A percentile compares a stretch with the other conserved stretches of the same genome.
These are phyloP conservation scores for Alternaria angustiovoidea DNA, from an alignment of 2,329 filamentous ascomycete species.

Conservation along the genomic window DNA sequence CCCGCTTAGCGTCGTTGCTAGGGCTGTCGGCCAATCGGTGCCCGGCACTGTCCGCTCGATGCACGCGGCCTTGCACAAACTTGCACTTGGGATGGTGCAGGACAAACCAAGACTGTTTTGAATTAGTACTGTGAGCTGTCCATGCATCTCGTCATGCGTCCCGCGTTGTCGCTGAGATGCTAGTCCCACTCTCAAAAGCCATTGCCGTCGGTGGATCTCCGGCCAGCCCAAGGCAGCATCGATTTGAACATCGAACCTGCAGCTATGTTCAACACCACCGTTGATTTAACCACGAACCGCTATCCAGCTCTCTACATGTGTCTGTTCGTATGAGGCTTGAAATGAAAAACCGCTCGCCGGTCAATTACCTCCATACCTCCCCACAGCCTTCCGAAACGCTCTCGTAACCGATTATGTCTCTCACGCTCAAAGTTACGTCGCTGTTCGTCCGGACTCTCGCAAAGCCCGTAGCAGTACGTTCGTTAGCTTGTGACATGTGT, in stretches of 20 bases:
- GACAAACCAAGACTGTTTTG: background rate
- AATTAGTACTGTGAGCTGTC: slow-evolving; percentile 3
- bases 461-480: slow-evolving; percentile 71
- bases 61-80: slow-evolving; percentile 15
- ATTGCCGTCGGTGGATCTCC: slow-evolving; percentile 30
- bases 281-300: background rate
- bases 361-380: slow-evolving; percentile 15
- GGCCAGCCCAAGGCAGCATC: slow-evolving; percentile 34
- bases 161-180: slow-evolving; percentile 4
- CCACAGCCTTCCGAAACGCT: slow-evolving; percentile 11
- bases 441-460: slow-evolving; percentile 70
- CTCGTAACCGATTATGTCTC: slow-evolving; percentile 59
- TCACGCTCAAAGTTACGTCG: slow-evolving; percentile 72
- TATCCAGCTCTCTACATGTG: background rate
- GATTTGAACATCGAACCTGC: slow-evolving; percentile 17
- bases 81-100: background rate
- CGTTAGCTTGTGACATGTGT: too few relatives aligned
- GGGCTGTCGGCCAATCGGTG: slow-evolving; percentile 17
- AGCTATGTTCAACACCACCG: slow-evolving; percentile 6
- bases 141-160: slow-evolving; percentile 7
- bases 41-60: slow-evolving; percentile 7
- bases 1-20: slow-evolving; percentile 21
- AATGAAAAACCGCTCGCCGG: slow-evolving; percentile 10
- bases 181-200: background rate
- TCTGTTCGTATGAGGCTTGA: slow-evolving; percentile 1